Conservation (phyloP, 371 early-diverging fungal genomes). For the Dinochytrium kinnereticum region DNA sequence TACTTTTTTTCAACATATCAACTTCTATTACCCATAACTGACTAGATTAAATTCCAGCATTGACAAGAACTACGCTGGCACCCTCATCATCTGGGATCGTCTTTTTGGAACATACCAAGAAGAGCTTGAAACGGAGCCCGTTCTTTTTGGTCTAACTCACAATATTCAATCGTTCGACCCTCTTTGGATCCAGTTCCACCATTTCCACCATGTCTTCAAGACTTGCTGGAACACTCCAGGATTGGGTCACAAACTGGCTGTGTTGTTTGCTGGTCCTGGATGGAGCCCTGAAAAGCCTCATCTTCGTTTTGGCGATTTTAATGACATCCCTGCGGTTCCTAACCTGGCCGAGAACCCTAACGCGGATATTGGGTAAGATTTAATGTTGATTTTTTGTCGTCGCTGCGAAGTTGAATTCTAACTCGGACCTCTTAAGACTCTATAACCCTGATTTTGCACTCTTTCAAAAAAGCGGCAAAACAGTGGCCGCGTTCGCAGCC, state of each 20-base stretch:
- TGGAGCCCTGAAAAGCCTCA: constrained; percentile 50
- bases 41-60: constrained; percentile 41
- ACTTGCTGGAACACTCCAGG: constrained; percentile 49
- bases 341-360: constrained; percentile 20
- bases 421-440: not conserved
- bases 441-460: constrained; percentile 12
- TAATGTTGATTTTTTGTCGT: not conserved
- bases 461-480: not conserved
- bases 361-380: constrained; percentile 20
- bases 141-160: constrained; percentile 61
- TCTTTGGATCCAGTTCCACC: constrained; percentile 56
- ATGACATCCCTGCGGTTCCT: constrained; percentile 24
- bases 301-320: constrained; percentile 20
- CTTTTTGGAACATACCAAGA: constrained; percentile 63
- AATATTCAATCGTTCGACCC: constrained; percentile 65
- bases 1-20: too few species aligned
- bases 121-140: constrained; percentile 55
- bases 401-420: too few species aligned
- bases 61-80: constrained; percentile 65
- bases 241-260: constrained; percentile 52
- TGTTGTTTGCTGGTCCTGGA: constrained; percentile 64
- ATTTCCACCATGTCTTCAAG: constrained; percentile 51
- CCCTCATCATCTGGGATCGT: constrained; percentile 62
- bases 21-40: not conserved
- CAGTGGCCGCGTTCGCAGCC: not conserved